These are phyloP conservation scores for Fusarium verrucosum DNA, from an alignment of 2,329 filamentous ascomycete genomes.

Conservation along the genomic window DNA sequence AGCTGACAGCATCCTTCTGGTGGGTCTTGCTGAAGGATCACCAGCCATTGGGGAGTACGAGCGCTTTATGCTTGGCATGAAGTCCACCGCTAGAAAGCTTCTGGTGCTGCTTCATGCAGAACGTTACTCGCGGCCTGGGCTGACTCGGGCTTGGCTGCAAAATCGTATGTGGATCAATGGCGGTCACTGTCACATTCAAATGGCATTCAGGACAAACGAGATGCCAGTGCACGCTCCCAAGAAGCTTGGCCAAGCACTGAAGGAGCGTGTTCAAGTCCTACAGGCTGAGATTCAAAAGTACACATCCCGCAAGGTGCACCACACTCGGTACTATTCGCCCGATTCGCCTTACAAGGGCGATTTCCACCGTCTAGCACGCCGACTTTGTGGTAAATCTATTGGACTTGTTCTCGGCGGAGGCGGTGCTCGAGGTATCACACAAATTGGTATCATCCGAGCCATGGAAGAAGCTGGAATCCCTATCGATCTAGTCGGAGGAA, in stretches of 20 bases:
- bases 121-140: slow-evolving; percentile 82
- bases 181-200: slow-evolving; percentile 96
- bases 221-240: slow-evolving; percentile 81
- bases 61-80: slow-evolving; percentile 93
- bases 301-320: slow-evolving; percentile 89
- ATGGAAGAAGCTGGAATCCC: slow-evolving; percentile 97
- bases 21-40: slow-evolving; percentile 89
- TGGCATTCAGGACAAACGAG: slow-evolving; percentile 81
- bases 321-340: slow-evolving; percentile 87
- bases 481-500: slow-evolving; percentile 94
- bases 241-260: slow-evolving; percentile 84
- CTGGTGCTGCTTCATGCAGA: slow-evolving; percentile 90
- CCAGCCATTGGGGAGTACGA: slow-evolving; percentile 96
- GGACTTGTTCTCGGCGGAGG: slow-evolving; percentile 94
- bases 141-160: slow-evolving; percentile 88
- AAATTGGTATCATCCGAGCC: slow-evolving; percentile 92
- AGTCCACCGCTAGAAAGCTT: slow-evolving; percentile 94
- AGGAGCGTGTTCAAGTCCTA: slow-evolving; percentile 90
- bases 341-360: slow-evolving; percentile 96
- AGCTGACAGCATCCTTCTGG: slow-evolving; percentile 93
- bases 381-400: slow-evolving; percentile 92
- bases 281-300: slow-evolving; percentile 99
- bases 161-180: slow-evolving; percentile 98
- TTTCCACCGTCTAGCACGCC: slow-evolving; percentile 89
- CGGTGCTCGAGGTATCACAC: slow-evolving; percentile 89